phyloP scores from a whole-genome alignment of 2,329 filamentous ascomycete genomes.

The Magnaporthiopsis rhizophila region DNA sequence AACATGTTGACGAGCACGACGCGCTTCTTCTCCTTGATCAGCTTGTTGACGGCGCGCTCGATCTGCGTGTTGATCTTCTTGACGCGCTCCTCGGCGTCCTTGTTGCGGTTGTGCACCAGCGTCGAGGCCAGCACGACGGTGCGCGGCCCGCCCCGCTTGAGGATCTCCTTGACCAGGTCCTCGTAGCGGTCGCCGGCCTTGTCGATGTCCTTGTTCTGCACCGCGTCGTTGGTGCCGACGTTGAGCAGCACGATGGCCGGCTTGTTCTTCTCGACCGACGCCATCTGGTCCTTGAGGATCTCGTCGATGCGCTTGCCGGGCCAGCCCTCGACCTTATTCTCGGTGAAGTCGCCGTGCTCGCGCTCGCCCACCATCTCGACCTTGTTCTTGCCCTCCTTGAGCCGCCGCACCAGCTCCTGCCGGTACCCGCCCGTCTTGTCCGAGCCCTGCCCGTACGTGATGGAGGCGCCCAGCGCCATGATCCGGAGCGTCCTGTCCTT shows the following conservation, averaged over 20 bases:
- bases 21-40: slow-evolving; percentile 10
- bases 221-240: slow-evolving; percentile 20
- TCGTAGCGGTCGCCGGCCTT: slow-evolving; percentile 15
- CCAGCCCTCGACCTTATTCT: slow-evolving; percentile 12
- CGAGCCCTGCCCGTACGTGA: slow-evolving; percentile 17
- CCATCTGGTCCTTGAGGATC: slow-evolving; percentile 6
- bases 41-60: slow-evolving; percentile 4
- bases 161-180: slow-evolving; percentile 15
- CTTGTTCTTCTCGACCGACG: slow-evolving; percentile 10
- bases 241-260: slow-evolving; percentile 14
- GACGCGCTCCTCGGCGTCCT: slow-evolving; percentile 12
- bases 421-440: slow-evolving; percentile 17
- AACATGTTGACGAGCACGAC: slow-evolving; percentile 15
- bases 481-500: slow-evolving; percentile 2
- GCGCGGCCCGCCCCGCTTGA: slow-evolving; percentile 11
- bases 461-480: slow-evolving; percentile 16
- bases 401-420: slow-evolving; percentile 14
- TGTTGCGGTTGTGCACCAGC: slow-evolving; percentile 16
- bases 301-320: slow-evolving; percentile 10
- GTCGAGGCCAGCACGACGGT: slow-evolving; percentile 17
- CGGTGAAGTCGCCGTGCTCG: slow-evolving; percentile 13
- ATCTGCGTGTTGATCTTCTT: slow-evolving; percentile 13
- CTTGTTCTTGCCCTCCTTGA: slow-evolving; percentile 11
- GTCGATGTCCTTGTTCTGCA: slow-evolving; percentile 13
- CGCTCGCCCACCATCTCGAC: slow-evolving; percentile 17